Evolutionary conservation across 306 rosid species (phyloP).

Genomic region (Macrotyloma uniflorum): DNA sequence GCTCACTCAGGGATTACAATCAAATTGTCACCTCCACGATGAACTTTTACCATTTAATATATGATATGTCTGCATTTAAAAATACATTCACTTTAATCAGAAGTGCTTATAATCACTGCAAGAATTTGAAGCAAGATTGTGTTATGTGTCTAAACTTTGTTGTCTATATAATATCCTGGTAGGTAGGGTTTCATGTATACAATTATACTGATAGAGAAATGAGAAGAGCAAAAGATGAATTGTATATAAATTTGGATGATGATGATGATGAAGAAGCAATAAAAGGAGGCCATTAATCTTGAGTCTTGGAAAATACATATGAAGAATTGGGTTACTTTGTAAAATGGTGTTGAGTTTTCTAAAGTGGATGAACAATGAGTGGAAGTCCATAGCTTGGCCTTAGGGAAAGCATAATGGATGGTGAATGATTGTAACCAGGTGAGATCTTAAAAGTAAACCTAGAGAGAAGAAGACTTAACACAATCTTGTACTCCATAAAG

Average conservation of each 20-base stretch:
- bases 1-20: too few species aligned
- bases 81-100: too few species aligned
- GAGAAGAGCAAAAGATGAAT: too few species aligned
- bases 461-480: slow-evolving; percentile 65
- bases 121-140: background rate
- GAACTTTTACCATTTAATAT: too few species aligned
- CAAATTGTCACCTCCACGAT: too few species aligned
- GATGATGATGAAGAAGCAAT: background rate
- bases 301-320: background rate
- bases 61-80: too few species aligned
- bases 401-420: slow-evolving; percentile 69
- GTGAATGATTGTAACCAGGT: slow-evolving; percentile 72
- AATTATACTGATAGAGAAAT: too few species aligned
- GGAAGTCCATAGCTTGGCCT: slow-evolving; percentile 62
- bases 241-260: background rate
- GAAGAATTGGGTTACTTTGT: background rate
- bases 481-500: slow-evolving; percentile 85
- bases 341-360: background rate
- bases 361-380: slow-evolving; percentile 51
- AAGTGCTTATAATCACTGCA: background rate
- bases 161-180: too few species aligned
- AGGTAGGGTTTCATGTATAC: too few species aligned
- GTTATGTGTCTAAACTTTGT: background rate
- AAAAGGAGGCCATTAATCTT: background rate
- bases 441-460: slow-evolving; percentile 65